A percentile compares a stretch with the other conserved stretches of the same genome.
Evolutionary conservation across 1,284 basidiomycete species (phyloP).

Genomic region (Trametes versicolor): DNA sequence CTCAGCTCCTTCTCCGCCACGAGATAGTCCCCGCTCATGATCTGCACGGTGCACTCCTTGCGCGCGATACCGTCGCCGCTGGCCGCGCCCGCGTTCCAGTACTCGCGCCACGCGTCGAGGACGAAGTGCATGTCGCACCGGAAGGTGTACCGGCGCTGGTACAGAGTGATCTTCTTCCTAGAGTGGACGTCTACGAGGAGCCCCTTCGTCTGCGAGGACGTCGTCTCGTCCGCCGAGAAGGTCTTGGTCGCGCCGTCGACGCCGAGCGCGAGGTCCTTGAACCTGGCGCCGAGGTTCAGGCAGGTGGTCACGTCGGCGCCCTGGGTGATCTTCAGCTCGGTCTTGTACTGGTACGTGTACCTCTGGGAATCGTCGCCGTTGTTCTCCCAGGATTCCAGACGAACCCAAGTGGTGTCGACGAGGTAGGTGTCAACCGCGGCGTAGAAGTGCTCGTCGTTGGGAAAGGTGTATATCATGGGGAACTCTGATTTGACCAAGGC

Average conservation of each 20-base stretch:
- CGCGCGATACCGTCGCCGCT: neutral
- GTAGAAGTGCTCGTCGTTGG: too few species aligned
- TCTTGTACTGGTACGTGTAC: neutral
- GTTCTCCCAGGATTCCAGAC: too few species aligned
- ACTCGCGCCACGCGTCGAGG: constrained; percentile 1
- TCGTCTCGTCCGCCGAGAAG: neutral
- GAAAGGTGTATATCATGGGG: too few species aligned
- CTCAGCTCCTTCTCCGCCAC: neutral
- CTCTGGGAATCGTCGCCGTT: neutral
- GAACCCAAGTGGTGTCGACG: too few species aligned
- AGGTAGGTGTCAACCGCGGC: too few species aligned
- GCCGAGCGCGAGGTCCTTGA: neutral
- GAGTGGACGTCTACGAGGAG: neutral
- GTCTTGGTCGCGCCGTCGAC: neutral
- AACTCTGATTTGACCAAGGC: too few species aligned
- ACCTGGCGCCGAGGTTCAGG: neutral
- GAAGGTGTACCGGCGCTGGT: constrained; percentile 4
- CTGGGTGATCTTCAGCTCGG: neutral
- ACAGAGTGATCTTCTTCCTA: neutral
- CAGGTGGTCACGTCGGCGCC: neutral
- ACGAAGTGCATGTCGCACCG: neutral
- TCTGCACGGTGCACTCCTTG: constrained; percentile 5
- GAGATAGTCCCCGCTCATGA: constrained; percentile 3
- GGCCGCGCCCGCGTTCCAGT: constrained; percentile 1
- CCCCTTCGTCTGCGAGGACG: neutral